Evolutionary conservation across 225 moss, liverwort and hornwort species (phyloP).

Genomic region (Polytrichum commune): DNA sequence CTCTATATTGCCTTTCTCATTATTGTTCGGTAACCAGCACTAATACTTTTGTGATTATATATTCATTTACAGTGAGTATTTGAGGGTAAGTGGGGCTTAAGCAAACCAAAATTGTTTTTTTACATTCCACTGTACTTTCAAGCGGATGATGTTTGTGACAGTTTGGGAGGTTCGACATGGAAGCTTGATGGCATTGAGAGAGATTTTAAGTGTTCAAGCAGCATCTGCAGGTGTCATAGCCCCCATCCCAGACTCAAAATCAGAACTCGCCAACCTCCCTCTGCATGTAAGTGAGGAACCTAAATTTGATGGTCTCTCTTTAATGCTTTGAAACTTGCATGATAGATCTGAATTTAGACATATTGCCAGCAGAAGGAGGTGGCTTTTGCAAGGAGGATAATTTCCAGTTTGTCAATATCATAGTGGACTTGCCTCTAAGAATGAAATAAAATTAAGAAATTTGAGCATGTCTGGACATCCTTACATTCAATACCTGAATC

Average conservation of each 20-base stretch:
- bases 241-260: conserved; percentile 30
- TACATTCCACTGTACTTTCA: too few relatives aligned
- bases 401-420: conserved; percentile 25
- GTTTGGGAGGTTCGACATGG: conserved; percentile 96
- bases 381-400: conserved; percentile 38
- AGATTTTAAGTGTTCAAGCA: conserved; percentile 85
- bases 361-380: conserved; percentile 62
- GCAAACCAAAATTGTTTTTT: too few relatives aligned
- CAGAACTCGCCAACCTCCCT: conserved; percentile 17
- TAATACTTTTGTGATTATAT: too few relatives aligned
- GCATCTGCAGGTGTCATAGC: conserved; percentile 80
- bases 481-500: conserved; percentile 44
- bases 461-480: not conserved
- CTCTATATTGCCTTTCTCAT: too few relatives aligned
- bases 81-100: too few relatives aligned
- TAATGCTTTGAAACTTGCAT: conserved; percentile 55
- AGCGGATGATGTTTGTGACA: conserved; percentile 16
- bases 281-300: conserved; percentile 13
- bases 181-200: conserved; percentile 90
- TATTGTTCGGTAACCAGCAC: too few relatives aligned
- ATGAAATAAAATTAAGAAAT: conserved; percentile 1
- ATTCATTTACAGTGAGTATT: too few relatives aligned
- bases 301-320: conserved; percentile 16
- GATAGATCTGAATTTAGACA: conserved; percentile 75
- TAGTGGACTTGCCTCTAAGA: conserved; percentile 36